Percentiles rank a stretch among this genome's conserved stretches.
Conservation (phyloP, 345 rosid species). For the Camelina neglecta region DNA sequence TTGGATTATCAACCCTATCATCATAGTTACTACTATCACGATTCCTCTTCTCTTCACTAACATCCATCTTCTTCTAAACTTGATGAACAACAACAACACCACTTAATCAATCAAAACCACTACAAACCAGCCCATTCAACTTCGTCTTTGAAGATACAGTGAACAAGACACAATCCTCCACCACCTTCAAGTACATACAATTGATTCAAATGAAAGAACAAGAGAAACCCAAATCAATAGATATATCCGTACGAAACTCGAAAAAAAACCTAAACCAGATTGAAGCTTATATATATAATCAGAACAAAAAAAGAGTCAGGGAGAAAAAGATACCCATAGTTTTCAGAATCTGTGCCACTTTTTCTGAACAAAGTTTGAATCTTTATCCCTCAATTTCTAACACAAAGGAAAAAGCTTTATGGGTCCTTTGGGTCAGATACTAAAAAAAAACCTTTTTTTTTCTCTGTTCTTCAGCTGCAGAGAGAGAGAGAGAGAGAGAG, state of each 20-base stretch:
- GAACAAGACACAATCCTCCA: conserved; percentile 9
- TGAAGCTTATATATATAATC: conserved; percentile 41
- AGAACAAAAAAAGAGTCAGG: conserved; percentile 53
- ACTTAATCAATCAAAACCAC: conserved; percentile 16
- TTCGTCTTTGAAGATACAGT: conserved; percentile 15
- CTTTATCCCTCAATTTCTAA: conserved; percentile 51
- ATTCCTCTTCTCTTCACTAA: conserved; percentile 65
- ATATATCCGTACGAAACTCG: conserved; percentile 58
- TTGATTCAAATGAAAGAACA: neutral
- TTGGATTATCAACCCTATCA: conserved; percentile 44
- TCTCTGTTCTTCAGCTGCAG: conserved; percentile 45
- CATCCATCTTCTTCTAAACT: conserved; percentile 58
- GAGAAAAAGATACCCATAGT: conserved; percentile 78
- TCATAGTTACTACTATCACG: conserved; percentile 48
- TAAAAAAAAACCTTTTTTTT: conserved; percentile 29
- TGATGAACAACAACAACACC: conserved; percentile 24
- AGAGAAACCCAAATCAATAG: conserved; percentile 27
- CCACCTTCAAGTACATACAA: conserved; percentile 14
- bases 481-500: conserved; percentile 27
- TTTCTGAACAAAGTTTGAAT: conserved; percentile 48
- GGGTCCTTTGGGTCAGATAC: conserved; percentile 45
- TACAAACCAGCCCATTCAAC: conserved; percentile 28
- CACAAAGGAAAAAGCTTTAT: conserved; percentile 43
- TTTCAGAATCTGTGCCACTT: conserved; percentile 76
- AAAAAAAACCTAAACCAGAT: conserved; percentile 76